These are phyloP conservation scores for Cadophora sp. DNA, from an alignment of 2,329 filamentous ascomycete genomes.

Conservation along the genomic window DNA sequence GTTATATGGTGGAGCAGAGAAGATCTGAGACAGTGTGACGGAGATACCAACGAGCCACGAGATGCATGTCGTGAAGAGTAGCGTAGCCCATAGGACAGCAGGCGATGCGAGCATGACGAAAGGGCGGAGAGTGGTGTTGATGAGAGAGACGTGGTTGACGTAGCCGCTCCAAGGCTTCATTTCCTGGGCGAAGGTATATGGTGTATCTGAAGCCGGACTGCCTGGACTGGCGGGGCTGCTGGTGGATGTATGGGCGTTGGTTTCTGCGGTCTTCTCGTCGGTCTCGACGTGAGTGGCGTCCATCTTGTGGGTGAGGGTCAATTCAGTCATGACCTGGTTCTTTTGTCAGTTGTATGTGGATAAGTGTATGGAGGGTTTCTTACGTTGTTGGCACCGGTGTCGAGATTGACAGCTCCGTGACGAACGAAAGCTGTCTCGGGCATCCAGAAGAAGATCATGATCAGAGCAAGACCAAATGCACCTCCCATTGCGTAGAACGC, in stretches of 20 bases:
- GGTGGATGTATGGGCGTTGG: slow-evolving; percentile 1
- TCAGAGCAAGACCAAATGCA: slow-evolving; percentile 47
- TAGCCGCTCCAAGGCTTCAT: slow-evolving; percentile 49
- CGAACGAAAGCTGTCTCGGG: slow-evolving; percentile 49
- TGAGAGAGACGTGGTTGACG: slow-evolving; percentile 45
- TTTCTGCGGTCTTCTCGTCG: slow-evolving; percentile 26
- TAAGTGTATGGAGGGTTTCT: not conserved
- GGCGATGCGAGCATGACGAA: slow-evolving; percentile 43
- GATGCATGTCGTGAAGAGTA: slow-evolving; percentile 49
- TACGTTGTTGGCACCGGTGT: slow-evolving; percentile 43
- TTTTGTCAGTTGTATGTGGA: not conserved
- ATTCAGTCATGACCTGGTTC: slow-evolving; percentile 25
- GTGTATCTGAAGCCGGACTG: slow-evolving; percentile 29
- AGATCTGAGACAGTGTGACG: slow-evolving; percentile 52
- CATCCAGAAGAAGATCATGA: slow-evolving; percentile 51
- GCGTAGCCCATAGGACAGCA: slow-evolving; percentile 48
- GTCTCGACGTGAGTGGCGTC: slow-evolving; percentile 38
- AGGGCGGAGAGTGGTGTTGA: slow-evolving; percentile 40
- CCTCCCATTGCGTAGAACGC: slow-evolving; percentile 49
- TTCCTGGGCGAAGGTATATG: slow-evolving; percentile 40
- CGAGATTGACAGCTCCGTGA: slow-evolving; percentile 45
- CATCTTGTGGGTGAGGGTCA: slow-evolving; percentile 33
- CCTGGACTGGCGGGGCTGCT: not conserved
- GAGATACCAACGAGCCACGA: slow-evolving; percentile 52
- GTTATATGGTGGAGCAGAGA: slow-evolving; percentile 36